Percentiles rank a stretch among this genome's conserved stretches.
Evolutionary conservation across 768 basidiomycete genomes (phyloP).

Genomic region (Suillus clintonianus): DNA sequence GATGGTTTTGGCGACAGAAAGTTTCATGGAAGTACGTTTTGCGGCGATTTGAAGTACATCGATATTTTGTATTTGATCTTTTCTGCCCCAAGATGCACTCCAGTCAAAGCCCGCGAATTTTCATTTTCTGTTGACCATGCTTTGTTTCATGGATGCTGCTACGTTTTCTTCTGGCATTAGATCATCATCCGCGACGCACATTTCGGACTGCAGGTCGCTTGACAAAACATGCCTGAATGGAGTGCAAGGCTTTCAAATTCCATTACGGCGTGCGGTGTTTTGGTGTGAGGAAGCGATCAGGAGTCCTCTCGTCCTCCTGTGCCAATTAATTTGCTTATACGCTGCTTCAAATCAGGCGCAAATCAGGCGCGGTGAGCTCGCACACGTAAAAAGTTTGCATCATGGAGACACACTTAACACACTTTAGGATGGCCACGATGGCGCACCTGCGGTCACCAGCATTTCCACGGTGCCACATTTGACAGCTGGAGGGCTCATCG

Average conservation of each 20-base stretch:
- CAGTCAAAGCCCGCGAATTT: not conserved
- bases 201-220: slow-evolving; percentile 1
- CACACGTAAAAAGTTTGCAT: not conserved
- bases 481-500: not conserved
- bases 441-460: not conserved
- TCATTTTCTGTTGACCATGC: not conserved
- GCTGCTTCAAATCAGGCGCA: not conserved
- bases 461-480: not conserved
- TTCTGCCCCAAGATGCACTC: not conserved
- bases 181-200: not conserved
- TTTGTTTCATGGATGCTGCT: not conserved
- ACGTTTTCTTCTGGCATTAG: not conserved
- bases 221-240: slow-evolving; percentile 1
- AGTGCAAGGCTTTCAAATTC: not conserved
- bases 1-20: not conserved
- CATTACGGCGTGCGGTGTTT: not conserved
- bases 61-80: not conserved
- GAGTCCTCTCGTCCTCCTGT: not conserved
- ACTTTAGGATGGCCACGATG: slow-evolving; percentile 1
- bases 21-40: not conserved
- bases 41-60: not conserved
- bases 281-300: not conserved
- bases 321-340: not conserved
- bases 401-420: not conserved
- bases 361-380: not conserved